Evolutionary conservation across 2,329 filamentous ascomycete genomes (phyloP).

Genomic region (Epichloe elymi): DNA sequence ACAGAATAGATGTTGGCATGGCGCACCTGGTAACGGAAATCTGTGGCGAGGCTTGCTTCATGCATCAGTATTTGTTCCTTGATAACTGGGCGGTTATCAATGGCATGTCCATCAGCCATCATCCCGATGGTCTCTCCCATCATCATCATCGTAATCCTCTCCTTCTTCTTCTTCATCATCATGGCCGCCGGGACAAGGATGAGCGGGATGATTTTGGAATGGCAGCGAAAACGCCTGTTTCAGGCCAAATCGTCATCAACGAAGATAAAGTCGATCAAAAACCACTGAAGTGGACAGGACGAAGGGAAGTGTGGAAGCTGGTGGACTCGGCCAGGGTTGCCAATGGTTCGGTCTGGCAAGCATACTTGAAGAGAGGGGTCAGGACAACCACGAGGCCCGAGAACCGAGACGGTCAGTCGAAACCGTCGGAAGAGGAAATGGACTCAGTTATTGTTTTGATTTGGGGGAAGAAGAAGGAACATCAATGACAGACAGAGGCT

Average conservation of each 20-base stretch:
- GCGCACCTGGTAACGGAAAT: conserved; percentile 28
- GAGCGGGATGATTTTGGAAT: conserved; percentile 2
- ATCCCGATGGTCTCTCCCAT: conserved; percentile 22
- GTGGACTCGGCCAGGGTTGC: conserved; percentile 24
- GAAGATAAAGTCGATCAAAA: conserved; percentile 16
- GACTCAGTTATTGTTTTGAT: conserved; percentile 29
- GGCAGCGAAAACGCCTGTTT: conserved; percentile 8
- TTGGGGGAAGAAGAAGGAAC: conserved; percentile 16
- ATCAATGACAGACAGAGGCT: not conserved
- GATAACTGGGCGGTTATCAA: conserved; percentile 36
- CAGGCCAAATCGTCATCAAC: conserved; percentile 20
- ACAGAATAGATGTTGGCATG: conserved; percentile 25
- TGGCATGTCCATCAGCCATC: conserved; percentile 31
- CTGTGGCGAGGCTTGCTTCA: conserved; percentile 33
- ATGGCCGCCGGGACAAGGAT: not conserved
- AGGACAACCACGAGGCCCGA: conserved; percentile 7
- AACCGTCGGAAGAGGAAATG: conserved; percentile 12
- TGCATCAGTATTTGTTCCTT: conserved; percentile 31
- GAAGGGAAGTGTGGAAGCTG: conserved; percentile 26
- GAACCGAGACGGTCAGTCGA: not conserved
- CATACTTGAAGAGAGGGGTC: conserved; percentile 25
- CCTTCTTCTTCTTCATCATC: not conserved
- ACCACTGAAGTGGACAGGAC: conserved; percentile 22
- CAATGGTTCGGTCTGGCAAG: conserved; percentile 31
- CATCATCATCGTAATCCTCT: not conserved